These are phyloP conservation scores for Skeletonema menzelii DNA, from an alignment of 108 stramenopile species.

Conservation along the genomic window DNA sequence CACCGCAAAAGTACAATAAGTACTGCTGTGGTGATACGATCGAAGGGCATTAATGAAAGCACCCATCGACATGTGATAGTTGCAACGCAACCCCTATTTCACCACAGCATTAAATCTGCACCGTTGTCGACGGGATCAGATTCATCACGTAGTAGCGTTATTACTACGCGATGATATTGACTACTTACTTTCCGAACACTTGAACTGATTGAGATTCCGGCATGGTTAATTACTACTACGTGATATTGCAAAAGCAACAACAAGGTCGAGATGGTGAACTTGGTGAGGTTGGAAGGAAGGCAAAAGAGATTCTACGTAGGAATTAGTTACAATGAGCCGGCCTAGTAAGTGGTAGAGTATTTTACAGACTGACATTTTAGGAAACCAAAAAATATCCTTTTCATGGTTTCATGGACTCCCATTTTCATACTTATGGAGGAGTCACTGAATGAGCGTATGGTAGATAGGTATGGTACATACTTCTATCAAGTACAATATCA, in stretches of 20 bases:
- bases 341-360: neutral
- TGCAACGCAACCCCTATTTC: neutral
- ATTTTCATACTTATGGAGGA: too few species aligned
- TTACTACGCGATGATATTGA: neutral
- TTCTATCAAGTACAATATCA: too few species aligned
- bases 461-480: too few species aligned
- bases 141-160: neutral
- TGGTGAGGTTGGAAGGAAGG: too few species aligned
- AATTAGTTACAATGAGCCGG: neutral
- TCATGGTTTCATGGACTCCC: neutral
- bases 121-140: slow-evolving; percentile 2
- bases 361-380: neutral
- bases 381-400: neutral
- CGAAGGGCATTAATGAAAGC: neutral
- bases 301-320: neutral
- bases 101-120: neutral
- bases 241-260: neutral
- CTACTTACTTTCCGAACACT: slow-evolving; percentile 92
- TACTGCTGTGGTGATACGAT: neutral
- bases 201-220: slow-evolving; percentile 86
- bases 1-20: neutral
- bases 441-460: too few species aligned
- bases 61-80: neutral
- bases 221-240: slow-evolving; percentile 46
- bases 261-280: neutral